Evolutionary conservation across 495 filamentous ascomycete species (phyloP).

Genomic region (Cercophora samala): DNA sequence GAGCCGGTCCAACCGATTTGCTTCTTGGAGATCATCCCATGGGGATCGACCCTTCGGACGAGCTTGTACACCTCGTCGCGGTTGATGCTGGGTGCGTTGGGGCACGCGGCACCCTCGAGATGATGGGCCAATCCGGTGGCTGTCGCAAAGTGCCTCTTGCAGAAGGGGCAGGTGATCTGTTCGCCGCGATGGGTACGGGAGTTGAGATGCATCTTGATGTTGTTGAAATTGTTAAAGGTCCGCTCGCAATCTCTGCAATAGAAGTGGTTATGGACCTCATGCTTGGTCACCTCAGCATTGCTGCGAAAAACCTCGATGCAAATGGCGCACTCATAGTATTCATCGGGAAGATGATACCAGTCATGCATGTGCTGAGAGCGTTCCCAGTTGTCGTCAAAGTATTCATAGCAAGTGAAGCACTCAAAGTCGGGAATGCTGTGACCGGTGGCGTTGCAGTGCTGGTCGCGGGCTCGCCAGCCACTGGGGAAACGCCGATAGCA

Average conservation of each 20-base stretch:
- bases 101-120: slow-evolving; percentile 30
- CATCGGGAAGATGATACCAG: slow-evolving; percentile 18
- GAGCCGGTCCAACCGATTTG: slow-evolving; percentile 27
- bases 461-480: slow-evolving; percentile 20
- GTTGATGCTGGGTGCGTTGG: slow-evolving; percentile 19
- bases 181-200: slow-evolving; percentile 30
- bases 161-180: slow-evolving; percentile 34
- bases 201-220: slow-evolving; percentile 34
- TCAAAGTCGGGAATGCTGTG: slow-evolving; percentile 24
- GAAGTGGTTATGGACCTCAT: slow-evolving; percentile 26
- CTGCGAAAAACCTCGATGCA: slow-evolving; percentile 20
- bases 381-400: slow-evolving; percentile 18
- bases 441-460: slow-evolving; percentile 26
- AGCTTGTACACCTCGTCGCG: slow-evolving; percentile 33
- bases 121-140: slow-evolving; percentile 37
- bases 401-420: slow-evolving; percentile 26
- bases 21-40: slow-evolving; percentile 35
- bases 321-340: slow-evolving; percentile 21
- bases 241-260: slow-evolving; percentile 33
- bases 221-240: slow-evolving; percentile 29
- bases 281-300: slow-evolving; percentile 4
- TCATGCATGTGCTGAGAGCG: slow-evolving; percentile 27
- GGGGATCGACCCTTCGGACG: slow-evolving; percentile 33
- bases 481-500: slow-evolving; percentile 25
- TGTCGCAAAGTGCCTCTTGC: slow-evolving; percentile 23